These are phyloP conservation scores for Asterella californica DNA, from an alignment of 225 moss, liverwort and hornwort species.

Conservation along the genomic window DNA sequence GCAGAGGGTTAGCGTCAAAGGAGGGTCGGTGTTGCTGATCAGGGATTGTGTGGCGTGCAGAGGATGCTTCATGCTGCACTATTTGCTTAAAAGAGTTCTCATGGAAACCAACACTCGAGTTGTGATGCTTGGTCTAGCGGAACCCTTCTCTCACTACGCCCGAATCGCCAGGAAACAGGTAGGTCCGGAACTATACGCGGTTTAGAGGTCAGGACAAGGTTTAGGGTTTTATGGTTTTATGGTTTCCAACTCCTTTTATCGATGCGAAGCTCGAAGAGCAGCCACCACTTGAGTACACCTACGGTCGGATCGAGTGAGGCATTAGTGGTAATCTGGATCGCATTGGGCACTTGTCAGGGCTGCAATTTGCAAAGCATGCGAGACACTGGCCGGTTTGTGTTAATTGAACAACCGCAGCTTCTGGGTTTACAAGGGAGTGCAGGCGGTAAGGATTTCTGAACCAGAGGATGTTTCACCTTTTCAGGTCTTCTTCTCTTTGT, in stretches of 20 bases:
- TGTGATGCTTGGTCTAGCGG: conserved; percentile 63
- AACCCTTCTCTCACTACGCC: conserved; percentile 74
- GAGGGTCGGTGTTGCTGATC: conserved; percentile 55
- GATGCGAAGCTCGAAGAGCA: background rate
- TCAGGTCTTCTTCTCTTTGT: background rate
- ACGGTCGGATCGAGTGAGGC: background rate
- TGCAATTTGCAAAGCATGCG: conserved; percentile 69
- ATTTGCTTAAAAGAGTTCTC: conserved; percentile 68
- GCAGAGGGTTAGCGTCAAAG: conserved; percentile 21
- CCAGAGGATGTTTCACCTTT: background rate
- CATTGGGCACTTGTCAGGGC: conserved; percentile 38
- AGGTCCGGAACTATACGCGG: background rate
- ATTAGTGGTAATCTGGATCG: background rate
- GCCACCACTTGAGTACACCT: background rate
- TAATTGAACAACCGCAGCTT: conserved; percentile 41
- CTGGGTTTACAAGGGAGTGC: conserved; percentile 24
- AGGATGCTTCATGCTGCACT: conserved; percentile 66
- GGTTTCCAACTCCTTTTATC: background rate
- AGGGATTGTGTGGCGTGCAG: conserved; percentile 71
- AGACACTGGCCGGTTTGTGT: conserved; percentile 67
- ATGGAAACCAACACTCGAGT: conserved; percentile 36
- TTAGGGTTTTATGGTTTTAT: conserved; percentile 1
- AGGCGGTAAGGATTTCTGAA: background rate
- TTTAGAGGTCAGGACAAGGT: background rate
- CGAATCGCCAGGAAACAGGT: conserved; percentile 85